Conservation (phyloP, 2,329 filamentous ascomycete genomes). For the Clarireedia monteithiana region DNA sequence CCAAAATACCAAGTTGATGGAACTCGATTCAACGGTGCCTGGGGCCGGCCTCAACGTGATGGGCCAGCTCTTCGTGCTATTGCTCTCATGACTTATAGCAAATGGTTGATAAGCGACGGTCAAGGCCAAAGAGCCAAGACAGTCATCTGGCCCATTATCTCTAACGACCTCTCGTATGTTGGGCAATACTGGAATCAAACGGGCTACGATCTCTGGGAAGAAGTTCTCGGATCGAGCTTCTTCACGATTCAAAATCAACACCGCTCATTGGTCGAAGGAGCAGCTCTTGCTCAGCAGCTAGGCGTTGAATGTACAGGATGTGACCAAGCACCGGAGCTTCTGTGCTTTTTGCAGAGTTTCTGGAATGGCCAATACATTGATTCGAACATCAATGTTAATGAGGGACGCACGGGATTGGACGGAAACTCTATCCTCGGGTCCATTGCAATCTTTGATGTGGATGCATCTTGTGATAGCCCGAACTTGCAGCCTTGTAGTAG, state of each 20-base stretch:
- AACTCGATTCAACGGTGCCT: conserved; percentile 50
- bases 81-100: conserved; percentile 64
- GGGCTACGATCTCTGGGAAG: conserved; percentile 76
- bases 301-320: conserved; percentile 53
- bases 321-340: conserved; percentile 57
- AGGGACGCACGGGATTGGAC: conserved; percentile 60
- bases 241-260: conserved; percentile 67
- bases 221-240: conserved; percentile 69
- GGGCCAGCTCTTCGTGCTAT: conserved; percentile 70
- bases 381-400: conserved; percentile 59
- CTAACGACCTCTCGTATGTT: conserved; percentile 69
- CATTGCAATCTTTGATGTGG: conserved; percentile 62
- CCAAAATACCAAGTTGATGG: conserved; percentile 64
- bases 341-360: conserved; percentile 68
- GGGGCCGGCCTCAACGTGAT: conserved; percentile 66
- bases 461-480: conserved; percentile 55
- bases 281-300: conserved; percentile 53
- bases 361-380: conserved; percentile 60
- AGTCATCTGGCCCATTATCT: conserved; percentile 65
- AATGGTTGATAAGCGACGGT: conserved; percentile 61
- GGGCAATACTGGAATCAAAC: conserved; percentile 60
- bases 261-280: conserved; percentile 53
- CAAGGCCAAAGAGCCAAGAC: conserved; percentile 32
- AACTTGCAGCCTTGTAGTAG: conserved; percentile 60
- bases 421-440: conserved; percentile 60